A percentile compares a stretch with the other conserved stretches of the same genome.
Evolutionary conservation across 192 early-diverging fungal species (phyloP).

Genomic region (Coemansia sp.): DNA sequence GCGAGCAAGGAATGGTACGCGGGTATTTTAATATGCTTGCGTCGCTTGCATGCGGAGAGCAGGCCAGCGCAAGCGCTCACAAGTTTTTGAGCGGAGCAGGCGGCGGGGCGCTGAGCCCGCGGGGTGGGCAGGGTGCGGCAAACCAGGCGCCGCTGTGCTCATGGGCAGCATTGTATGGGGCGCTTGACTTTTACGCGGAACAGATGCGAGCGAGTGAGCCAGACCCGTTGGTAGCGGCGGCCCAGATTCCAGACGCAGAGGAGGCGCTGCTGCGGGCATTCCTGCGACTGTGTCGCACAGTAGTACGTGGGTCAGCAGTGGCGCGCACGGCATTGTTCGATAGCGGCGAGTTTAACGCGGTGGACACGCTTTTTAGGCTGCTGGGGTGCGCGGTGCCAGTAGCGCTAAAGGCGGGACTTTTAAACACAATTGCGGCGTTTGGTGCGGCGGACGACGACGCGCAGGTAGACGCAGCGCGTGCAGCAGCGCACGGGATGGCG

Average conservation of each 20-base stretch:
- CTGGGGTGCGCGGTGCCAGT: conserved; percentile 76
- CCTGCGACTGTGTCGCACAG: conserved; percentile 71
- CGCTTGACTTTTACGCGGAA: conserved; percentile 66
- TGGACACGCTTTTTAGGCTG: conserved; percentile 74
- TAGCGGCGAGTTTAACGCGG: conserved; percentile 63
- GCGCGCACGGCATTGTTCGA: conserved; percentile 71
- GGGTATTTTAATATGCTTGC: conserved; percentile 82
- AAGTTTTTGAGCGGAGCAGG: conserved; percentile 54
- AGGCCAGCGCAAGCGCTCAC: conserved; percentile 63
- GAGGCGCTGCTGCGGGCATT: conserved; percentile 70
- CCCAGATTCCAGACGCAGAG: conserved; percentile 72
- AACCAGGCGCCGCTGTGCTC: conserved; percentile 62
- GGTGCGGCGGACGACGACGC: conserved; percentile 51
- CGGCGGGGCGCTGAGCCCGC: conserved; percentile 32
- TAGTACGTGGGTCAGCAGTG: conserved; percentile 72
- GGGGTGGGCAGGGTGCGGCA: conserved; percentile 33
- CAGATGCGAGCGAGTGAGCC: conserved; percentile 49
- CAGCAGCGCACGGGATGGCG: conserved; percentile 58
- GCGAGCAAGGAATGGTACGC: conserved; percentile 61
- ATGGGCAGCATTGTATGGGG: conserved; percentile 77
- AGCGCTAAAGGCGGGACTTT: conserved; percentile 77
- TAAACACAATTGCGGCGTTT: conserved; percentile 81
- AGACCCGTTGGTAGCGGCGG: conserved; percentile 21
- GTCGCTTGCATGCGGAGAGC: conserved; percentile 73
- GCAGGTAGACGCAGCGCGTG: conserved; percentile 25